Base-by-base conservation (phyloP, 2,329 filamentous ascomycete genomes). In the Apiospora marii region DNA sequence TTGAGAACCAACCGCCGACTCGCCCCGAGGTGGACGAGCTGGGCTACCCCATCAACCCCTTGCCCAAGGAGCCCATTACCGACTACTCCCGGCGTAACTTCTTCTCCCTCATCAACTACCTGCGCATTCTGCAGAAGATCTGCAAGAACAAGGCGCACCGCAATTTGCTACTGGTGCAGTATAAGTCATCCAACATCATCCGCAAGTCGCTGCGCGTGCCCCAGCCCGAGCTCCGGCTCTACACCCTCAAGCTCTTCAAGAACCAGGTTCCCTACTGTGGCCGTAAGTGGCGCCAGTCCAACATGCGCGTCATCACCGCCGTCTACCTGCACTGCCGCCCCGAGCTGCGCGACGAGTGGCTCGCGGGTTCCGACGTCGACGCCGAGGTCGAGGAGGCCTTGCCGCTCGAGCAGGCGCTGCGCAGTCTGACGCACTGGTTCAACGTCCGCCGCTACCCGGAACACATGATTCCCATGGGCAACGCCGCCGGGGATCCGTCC, bases 291-390 rank as follows among this genome's bases (percentile, higher is more conserved):
- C 92, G 96, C 19, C 96, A 98, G 84, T 92, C 92, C 77, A 98
- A 99, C 83, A 99, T 99, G 96, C 93, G 96, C 71, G 95, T 98
- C 79, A 99, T 99, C 80, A 99, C 96, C 0, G 95, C 95, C 4
- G 94, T 99, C 1, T 99, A 98, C 82, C 87, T 99, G 68, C 94
- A 98, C 83, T 98, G 96, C 80, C 89, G 95, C 10, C 96, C 96
- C 0, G 96, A 98, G 81, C 87, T 99, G 67, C 89, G 96, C 43
- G 96, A 99, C 80, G 96, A 98, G 83, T 98, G 96, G 96, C 88
- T 98, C 0, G 92, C 94, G 0, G 96, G 96, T 6, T 93, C 92
- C 73, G 95, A 98, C 80, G 92, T 98, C 1, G 96, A 99, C 78
- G 94, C 93, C 0, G 96, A 98, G 77, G 95, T 98, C 1, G 96